phyloP scores from a whole-genome alignment of 2,329 filamentous ascomycete species.

The Sporothrix dimorphospora region DNA sequence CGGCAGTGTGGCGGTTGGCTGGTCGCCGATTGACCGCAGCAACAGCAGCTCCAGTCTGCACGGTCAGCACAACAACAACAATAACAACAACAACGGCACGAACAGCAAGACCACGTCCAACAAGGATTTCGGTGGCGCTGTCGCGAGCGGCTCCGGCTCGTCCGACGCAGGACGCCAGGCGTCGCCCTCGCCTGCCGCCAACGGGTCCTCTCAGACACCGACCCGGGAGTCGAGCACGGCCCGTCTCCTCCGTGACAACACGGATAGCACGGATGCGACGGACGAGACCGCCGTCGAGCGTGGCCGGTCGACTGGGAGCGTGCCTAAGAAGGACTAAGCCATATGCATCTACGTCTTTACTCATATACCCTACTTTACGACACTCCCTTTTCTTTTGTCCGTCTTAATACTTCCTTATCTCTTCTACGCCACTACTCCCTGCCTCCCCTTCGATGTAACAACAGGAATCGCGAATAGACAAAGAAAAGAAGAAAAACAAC shows the following conservation, averaged over 20 bases:
- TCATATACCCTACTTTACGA: conserved; percentile 9
- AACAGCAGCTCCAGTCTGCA: conserved; percentile 38
- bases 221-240: conserved; percentile 27
- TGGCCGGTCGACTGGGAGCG: conserved; percentile 2
- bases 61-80: not conserved
- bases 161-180: not conserved
- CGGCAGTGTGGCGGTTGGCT: conserved; percentile 73
- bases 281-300: conserved; percentile 1
- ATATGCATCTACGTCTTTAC: not conserved
- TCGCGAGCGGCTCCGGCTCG: not conserved
- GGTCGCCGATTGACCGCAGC: conserved; percentile 68
- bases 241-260: conserved; percentile 21
- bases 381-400: not conserved
- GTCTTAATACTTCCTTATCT: not conserved
- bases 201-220: not conserved
- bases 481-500: not conserved
- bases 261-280: conserved; percentile 19
- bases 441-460: not conserved
- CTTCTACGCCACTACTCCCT: not conserved
- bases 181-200: conserved; percentile 1
- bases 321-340: conserved; percentile 21
- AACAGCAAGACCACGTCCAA: not conserved
- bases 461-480: not conserved
- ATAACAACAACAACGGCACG: not conserved
- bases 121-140: conserved; percentile 5